These are phyloP conservation scores for Monosporascus sp. DNA, from an alignment of 2,329 filamentous ascomycete species.

Conservation along the genomic window DNA sequence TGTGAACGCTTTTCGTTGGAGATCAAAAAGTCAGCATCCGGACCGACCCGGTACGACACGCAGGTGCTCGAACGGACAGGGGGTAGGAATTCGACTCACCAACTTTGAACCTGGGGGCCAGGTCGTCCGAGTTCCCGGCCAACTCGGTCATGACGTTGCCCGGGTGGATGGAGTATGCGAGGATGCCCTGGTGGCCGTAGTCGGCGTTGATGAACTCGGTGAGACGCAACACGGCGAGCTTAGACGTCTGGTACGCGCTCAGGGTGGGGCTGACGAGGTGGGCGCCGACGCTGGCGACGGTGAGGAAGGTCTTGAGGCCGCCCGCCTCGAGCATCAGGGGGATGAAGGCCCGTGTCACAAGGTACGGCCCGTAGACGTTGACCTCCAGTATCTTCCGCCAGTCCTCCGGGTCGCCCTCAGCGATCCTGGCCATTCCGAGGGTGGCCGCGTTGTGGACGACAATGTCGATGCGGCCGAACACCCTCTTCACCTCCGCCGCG, in stretches of 20 bases:
- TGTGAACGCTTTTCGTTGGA: constrained; percentile 14
- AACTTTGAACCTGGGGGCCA: constrained; percentile 4
- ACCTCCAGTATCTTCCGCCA: constrained; percentile 40
- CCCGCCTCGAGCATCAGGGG: constrained; percentile 29
- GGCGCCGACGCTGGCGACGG: constrained; percentile 36
- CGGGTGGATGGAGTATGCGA: constrained; percentile 38
- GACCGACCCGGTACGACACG: background rate
- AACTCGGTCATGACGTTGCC: constrained; percentile 35
- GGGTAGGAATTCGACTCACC: constrained; percentile 7
- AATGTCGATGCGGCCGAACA: constrained; percentile 29
- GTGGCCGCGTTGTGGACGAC: constrained; percentile 31
- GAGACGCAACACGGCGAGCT: constrained; percentile 40
- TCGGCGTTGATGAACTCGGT: constrained; percentile 40
- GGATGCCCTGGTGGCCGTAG: constrained; percentile 33
- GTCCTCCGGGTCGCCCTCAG: constrained; percentile 23
- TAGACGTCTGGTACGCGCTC: constrained; percentile 38
- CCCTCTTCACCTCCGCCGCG: constrained; percentile 22
- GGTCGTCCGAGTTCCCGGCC: constrained; percentile 2
- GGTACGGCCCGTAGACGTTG: constrained; percentile 44
- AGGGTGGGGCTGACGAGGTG: constrained; percentile 21
- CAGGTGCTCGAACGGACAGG: background rate
- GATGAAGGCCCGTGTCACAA: constrained; percentile 40
- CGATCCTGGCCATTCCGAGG: constrained; percentile 9
- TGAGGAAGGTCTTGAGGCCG: constrained; percentile 34
- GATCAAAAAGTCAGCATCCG: background rate